Conservation (phyloP, 2,329 filamentous ascomycete genomes). For the Ceratocystis cubensis region DNA sequence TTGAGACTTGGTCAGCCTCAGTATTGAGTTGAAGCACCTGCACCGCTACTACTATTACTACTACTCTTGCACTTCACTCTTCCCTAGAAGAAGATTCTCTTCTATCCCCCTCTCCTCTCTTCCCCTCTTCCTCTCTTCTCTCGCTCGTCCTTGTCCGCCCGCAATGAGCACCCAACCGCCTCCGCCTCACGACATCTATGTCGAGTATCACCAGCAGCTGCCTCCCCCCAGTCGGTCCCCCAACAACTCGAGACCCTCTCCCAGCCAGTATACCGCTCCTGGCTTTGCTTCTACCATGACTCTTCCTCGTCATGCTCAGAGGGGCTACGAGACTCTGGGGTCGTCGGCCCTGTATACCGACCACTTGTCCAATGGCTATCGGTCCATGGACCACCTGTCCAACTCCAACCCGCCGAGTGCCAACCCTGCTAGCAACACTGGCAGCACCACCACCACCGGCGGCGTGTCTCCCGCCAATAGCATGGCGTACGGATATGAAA, state of each 20-base stretch:
- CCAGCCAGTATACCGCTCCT: constrained; percentile 41
- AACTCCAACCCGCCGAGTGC: constrained; percentile 20
- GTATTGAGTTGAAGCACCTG: no score
- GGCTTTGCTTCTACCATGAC: constrained; percentile 30
- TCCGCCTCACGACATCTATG: constrained; percentile 55
- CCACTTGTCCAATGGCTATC: constrained; percentile 51
- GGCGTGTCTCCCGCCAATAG: constrained; percentile 30
- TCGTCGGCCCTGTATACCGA: constrained; percentile 54
- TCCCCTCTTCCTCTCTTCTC: neutral
- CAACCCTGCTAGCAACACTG: constrained; percentile 23
- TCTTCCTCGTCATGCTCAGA: constrained; percentile 45
- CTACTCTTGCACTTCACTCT: constrained; percentile 11
- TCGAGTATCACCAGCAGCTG: constrained; percentile 45
- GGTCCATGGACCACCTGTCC: constrained; percentile 41
- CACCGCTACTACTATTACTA: no score
- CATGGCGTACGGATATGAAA: constrained; percentile 43
- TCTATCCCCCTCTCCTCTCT: neutral
- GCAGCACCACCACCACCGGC: constrained; percentile 25
- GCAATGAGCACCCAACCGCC: constrained; percentile 40
- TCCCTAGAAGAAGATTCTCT: neutral
- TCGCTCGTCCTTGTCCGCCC: constrained; percentile 14
- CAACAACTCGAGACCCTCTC: constrained; percentile 51
- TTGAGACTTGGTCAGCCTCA: no score
- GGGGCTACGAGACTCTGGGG: constrained; percentile 61
- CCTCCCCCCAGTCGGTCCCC: constrained; percentile 49